These are phyloP conservation scores for Debaryomyces maramus DNA, from an alignment of 805 yeast genomes.

Conservation along the genomic window DNA sequence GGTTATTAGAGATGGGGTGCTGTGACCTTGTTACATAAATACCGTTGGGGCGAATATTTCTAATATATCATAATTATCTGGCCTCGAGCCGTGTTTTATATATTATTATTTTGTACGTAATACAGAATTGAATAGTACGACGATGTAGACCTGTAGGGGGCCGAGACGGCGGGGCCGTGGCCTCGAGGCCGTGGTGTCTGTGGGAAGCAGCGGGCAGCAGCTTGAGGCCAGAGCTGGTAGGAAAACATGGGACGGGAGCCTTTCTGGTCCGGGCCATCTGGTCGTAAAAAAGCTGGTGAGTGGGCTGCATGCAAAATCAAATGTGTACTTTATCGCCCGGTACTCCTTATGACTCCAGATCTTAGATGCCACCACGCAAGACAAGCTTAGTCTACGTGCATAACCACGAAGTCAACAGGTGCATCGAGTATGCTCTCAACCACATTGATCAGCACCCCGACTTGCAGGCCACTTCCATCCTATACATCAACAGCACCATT, in stretches of 20 bases:
- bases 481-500: constrained; percentile 13
- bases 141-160: no score
- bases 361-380: neutral
- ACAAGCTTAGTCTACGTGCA: constrained; percentile 1
- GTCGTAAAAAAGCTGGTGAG: no score
- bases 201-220: no score
- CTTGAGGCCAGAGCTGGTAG: no score
- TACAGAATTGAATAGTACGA: constrained; percentile 5
- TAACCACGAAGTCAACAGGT: constrained; percentile 5
- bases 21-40: constrained; percentile 1
- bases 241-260: no score
- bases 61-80: constrained; percentile 3
- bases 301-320: no score
- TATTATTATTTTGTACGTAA: constrained; percentile 4
- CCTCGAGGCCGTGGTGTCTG: no score
- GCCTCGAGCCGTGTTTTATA: constrained; percentile 2
- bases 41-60: constrained; percentile 1
- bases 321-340: no score
- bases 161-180: no score
- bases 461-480: neutral
- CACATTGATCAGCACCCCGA: constrained; percentile 4
- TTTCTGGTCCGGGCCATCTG: no score
- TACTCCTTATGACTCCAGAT: no score
- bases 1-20: constrained; percentile 72
- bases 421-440: constrained; percentile 5